Percentiles rank a stretch among this genome's conserved stretches.
phyloP scores from a whole-genome alignment of 768 basidiomycete species.

The Pleurotus platypus region DNA sequence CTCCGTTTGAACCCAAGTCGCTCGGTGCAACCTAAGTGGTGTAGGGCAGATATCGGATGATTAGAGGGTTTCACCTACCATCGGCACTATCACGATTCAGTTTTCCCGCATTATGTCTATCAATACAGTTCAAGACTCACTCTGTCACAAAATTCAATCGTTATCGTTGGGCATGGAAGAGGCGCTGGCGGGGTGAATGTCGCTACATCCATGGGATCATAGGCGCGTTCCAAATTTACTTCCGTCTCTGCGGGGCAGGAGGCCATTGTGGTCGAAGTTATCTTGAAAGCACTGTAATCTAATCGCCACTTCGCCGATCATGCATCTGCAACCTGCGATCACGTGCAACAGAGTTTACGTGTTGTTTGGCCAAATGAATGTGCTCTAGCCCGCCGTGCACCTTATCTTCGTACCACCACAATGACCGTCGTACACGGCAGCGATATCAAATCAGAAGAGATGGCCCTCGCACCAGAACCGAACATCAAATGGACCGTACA shows the following conservation, averaged over 20 bases:
- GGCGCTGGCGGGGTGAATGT: conserved; percentile 53
- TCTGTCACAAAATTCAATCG: conserved; percentile 91
- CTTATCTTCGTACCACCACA: neutral
- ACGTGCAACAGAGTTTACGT: neutral
- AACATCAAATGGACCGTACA: conserved; percentile 11
- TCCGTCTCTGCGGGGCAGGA: neutral
- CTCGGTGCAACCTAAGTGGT: conserved; percentile 79
- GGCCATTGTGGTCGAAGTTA: neutral
- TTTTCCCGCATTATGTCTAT: neutral
- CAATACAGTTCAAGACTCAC: conserved; percentile 40
- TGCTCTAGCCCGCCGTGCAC: neutral
- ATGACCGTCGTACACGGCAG: neutral
- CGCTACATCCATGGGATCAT: conserved; percentile 34
- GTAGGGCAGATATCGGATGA: conserved; percentile 2
- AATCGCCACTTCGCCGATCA: neutral
- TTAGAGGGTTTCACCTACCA: conserved; percentile 46
- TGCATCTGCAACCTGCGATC: neutral
- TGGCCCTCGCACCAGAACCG: neutral
- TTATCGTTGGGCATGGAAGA: conserved; percentile 47
- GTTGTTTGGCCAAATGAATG: neutral
- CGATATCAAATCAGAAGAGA: neutral
- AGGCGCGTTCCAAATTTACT: neutral
- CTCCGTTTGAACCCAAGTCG: conserved; percentile 92
- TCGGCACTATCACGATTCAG: conserved; percentile 53
- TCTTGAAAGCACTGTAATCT: too few species aligned